Percentiles rank a stretch among this genome's conserved stretches.
These are phyloP conservation scores for Isabelozyma rhagii DNA, from an alignment of 805 yeast species.

Conservation along the genomic window DNA sequence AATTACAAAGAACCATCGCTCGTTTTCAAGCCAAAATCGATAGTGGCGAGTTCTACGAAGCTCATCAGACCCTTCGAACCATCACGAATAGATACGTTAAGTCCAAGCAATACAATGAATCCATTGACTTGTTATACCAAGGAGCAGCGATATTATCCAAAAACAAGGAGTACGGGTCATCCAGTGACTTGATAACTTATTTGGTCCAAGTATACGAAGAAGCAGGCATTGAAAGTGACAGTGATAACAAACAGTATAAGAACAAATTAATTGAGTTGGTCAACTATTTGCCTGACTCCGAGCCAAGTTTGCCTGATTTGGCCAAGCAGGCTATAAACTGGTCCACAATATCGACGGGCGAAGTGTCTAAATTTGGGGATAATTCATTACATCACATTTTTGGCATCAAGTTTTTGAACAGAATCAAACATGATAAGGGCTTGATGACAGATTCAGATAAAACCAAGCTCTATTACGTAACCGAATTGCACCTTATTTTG, in stretches of 20 bases:
- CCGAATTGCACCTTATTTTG: conserved; percentile 69
- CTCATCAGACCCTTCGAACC: conserved; percentile 91
- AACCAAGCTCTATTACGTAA: conserved; percentile 51
- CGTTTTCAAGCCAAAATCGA: conserved; percentile 69
- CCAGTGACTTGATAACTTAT: conserved; percentile 71
- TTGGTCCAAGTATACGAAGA: conserved; percentile 66
- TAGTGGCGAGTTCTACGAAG: conserved; percentile 83
- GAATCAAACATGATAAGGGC: conserved; percentile 12
- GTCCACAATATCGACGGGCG: conserved; percentile 49
- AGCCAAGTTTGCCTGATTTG: conserved; percentile 56
- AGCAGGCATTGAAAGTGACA: conserved; percentile 37
- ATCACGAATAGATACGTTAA: conserved; percentile 82
- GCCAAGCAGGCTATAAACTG: conserved; percentile 66
- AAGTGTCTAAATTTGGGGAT: conserved; percentile 60
- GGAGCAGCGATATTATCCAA: conserved; percentile 68
- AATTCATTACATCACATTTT: conserved; percentile 68
- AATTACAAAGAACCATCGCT: conserved; percentile 56
- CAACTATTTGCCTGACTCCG: conserved; percentile 40
- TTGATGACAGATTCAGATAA: conserved; percentile 20
- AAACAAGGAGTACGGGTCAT: conserved; percentile 74
- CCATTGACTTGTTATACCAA: conserved; percentile 68
- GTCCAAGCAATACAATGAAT: conserved; percentile 61
- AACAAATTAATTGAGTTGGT: conserved; percentile 47
- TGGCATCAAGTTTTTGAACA: conserved; percentile 60
- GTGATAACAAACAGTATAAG: conserved; percentile 38